phyloP scores from a whole-genome alignment of 2,329 filamentous ascomycete genomes.

The Truncatella angustata region DNA sequence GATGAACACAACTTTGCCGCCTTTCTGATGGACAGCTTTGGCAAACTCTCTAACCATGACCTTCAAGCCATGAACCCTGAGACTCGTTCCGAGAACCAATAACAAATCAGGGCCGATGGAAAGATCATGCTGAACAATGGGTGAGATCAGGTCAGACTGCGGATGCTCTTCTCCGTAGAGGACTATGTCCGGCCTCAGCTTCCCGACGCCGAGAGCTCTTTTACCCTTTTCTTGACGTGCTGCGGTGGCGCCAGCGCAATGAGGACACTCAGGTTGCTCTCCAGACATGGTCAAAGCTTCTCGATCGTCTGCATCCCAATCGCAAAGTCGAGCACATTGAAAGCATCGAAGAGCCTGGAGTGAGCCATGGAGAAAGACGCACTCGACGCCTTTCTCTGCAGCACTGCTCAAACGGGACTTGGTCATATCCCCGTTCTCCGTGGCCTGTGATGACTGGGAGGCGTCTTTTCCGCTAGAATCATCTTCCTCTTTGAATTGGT shows the following conservation, averaged over 20 bases:
- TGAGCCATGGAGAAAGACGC: conserved; percentile 72
- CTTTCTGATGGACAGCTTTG: conserved; percentile 65
- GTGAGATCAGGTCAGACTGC: conserved; percentile 64
- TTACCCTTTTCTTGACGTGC: conserved; percentile 65
- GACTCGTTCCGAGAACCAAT: conserved; percentile 68
- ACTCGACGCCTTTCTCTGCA: conserved; percentile 52
- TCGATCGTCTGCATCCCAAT: conserved; percentile 58
- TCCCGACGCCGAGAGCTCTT: conserved; percentile 64
- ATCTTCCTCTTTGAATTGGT: conserved; percentile 15
- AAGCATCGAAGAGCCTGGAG: conserved; percentile 64
- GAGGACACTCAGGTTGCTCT: conserved; percentile 65
- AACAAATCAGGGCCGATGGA: conserved; percentile 63
- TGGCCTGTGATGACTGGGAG: conserved; percentile 16
- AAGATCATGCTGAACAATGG: conserved; percentile 67
- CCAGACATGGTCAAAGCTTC: conserved; percentile 59
- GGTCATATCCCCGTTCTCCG: conserved; percentile 15
- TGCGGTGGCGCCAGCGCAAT: conserved; percentile 61
- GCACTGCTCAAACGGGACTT: conserved; percentile 17
- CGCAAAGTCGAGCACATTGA: conserved; percentile 54
- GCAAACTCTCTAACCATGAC: conserved; percentile 70
- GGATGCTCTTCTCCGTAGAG: conserved; percentile 74
- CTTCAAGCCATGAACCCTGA: conserved; percentile 70
- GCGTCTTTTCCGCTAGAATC: conserved; percentile 15
- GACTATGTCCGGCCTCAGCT: conserved; percentile 70
- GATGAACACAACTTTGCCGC: conserved; percentile 69